Evolutionary conservation across 1,284 basidiomycete species (phyloP), one percentile per base, ranked within the genome.

Genomic region (Cystobasidium sp.): DNA sequence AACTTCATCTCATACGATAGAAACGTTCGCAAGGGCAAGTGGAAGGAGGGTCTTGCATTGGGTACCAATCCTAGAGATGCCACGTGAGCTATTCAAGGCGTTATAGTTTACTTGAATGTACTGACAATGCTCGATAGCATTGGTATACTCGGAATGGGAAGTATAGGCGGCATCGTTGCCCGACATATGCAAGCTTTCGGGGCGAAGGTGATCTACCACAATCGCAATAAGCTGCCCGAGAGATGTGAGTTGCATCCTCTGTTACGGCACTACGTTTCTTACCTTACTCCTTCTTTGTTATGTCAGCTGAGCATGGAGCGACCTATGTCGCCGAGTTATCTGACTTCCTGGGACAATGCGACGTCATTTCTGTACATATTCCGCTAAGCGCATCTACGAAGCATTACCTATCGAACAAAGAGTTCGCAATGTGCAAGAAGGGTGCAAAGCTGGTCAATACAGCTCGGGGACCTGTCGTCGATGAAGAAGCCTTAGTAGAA

Each of bases 321-420:
- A 18, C 7, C 9, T 75, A 47, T 41, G 75, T 78, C 20, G 49
- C 62, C 16, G 67, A 78, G 0, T 81, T 86, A 16, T 81, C 83
- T 8, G 81, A 82, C 43, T 79, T 86, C 12, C 80, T 86, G 1
- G 61, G 63, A 0, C 47, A 70, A 9, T 78, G 81, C 22, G 85
- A 86, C 76, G 81, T 85, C 16, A 77, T 86, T n/a, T 82, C 82
- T 18, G 74, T 86, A 0, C 84, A 86, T 77, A 85, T 84, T 75
- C 86, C 85, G 0, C 78, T 85, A 20, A 83, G 81, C n/a, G 78
- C 81, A 0, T 52, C 77, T 9, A 86, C 85, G 7, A 75, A 78
- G 12, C 79, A 82, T 12, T 69, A 86, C 65, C 83, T 86, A 43
- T 80, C 81, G 0, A 74, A 73, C 16, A 56, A 68, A 5, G 80